phyloP scores from a whole-genome alignment of 495 filamentous ascomycete genomes.

The Hypoxylon crocopeplum region DNA sequence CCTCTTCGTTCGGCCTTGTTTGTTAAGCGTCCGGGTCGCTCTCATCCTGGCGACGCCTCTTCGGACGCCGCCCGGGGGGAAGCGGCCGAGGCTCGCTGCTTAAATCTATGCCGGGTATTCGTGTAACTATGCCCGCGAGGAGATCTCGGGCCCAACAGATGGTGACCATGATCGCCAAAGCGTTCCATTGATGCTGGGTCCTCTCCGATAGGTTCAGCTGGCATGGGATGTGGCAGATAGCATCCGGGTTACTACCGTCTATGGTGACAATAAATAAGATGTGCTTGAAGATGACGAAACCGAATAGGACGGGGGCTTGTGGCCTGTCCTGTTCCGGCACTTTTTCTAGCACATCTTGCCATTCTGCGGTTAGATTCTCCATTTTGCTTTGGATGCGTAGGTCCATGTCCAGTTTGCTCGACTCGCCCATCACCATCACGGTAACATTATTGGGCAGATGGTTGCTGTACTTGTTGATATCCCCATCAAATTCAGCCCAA shows the following conservation, averaged over 20 bases:
- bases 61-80: too few relatives aligned
- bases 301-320: constrained; percentile 32
- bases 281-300: constrained; percentile 41
- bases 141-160: constrained; percentile 42
- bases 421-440: constrained; percentile 23
- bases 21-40: constrained; percentile 39
- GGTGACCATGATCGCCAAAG: constrained; percentile 41
- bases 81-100: too few relatives aligned
- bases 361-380: constrained; percentile 16
- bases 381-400: constrained; percentile 27
- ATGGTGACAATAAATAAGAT: constrained; percentile 39
- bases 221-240: constrained; percentile 35
- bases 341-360: constrained; percentile 10
- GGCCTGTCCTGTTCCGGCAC: constrained; percentile 5
- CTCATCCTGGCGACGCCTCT: background rate
- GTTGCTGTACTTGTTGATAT: constrained; percentile 12
- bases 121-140: constrained; percentile 6
- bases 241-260: constrained; percentile 28
- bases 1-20: background rate
- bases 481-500: constrained; percentile 36
- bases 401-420: constrained; percentile 14
- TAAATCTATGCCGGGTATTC: constrained; percentile 2
- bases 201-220: constrained; percentile 38
- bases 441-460: constrained; percentile 18
- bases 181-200: constrained; percentile 42